These are phyloP conservation scores for Ceratocystis papillata DNA, from an alignment of 2,329 filamentous ascomycete species.

Conservation along the genomic window DNA sequence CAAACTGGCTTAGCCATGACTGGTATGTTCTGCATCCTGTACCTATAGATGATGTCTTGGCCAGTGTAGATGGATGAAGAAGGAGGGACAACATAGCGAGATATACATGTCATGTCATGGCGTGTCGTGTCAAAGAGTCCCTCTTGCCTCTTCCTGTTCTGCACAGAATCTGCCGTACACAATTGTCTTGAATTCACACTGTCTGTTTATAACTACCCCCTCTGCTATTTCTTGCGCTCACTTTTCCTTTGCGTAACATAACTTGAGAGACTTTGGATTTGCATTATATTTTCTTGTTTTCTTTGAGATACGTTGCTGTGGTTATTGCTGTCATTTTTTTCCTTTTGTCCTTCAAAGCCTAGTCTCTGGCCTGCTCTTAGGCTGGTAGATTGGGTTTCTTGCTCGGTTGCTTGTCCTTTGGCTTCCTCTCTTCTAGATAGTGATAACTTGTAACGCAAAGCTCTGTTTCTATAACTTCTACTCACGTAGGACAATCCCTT, in stretches of 20 bases:
- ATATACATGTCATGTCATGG: not conserved
- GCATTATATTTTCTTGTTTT: slow-evolving; percentile 26
- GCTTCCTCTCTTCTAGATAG: not conserved
- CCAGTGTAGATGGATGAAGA: not conserved
- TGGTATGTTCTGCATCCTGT: not conserved
- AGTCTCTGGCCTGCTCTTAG: not conserved
- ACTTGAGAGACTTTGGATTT: slow-evolving; percentile 16
- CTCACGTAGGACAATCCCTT: not conserved
- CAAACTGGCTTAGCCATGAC: no score
- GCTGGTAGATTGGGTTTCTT: no score
- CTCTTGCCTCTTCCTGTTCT: no score
- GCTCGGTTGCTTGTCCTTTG: not conserved
- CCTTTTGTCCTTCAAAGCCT: not conserved
- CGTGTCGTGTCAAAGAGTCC: no score
- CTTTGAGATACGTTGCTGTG: slow-evolving; percentile 2
- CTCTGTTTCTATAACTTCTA: not conserved
- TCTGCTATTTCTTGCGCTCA: not conserved
- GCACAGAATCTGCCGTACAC: no score
- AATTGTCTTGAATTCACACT: no score
- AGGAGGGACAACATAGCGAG: slow-evolving; percentile 1
- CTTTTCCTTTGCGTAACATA: slow-evolving; percentile 18
- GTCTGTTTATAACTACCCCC: not conserved
- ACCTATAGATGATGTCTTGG: not conserved
- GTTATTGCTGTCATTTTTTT: slow-evolving; percentile 18
- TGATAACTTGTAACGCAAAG: not conserved